A percentile compares a stretch with the other conserved stretches of the same genome.
Conservation (phyloP, 1,139 yeast genomes). For the Blastobotrys ciferrii region DNA sequence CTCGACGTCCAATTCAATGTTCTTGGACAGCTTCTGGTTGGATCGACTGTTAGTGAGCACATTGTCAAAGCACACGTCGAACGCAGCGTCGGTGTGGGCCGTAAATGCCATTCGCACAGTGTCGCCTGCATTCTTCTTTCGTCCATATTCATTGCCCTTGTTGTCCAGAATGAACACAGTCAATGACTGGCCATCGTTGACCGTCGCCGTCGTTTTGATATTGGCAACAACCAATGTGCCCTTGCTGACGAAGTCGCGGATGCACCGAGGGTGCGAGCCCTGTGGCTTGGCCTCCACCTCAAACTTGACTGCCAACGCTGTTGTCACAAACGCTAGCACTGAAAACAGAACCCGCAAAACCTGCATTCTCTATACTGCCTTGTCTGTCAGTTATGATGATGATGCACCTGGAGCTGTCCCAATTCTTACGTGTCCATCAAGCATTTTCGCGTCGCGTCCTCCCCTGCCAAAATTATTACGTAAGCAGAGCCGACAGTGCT, state of each 20-base stretch:
- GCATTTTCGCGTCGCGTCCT: not conserved
- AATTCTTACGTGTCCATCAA: not conserved
- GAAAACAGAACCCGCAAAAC: conserved; percentile 16
- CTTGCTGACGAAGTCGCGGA: conserved; percentile 83
- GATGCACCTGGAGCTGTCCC: not conserved
- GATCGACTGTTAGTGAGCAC: conserved; percentile 38
- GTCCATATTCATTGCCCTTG: conserved; percentile 41
- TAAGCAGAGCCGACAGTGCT: too few relatives aligned
- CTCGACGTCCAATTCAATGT: conserved; percentile 86
- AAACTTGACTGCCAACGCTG: conserved; percentile 36
- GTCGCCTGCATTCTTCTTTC: conserved; percentile 51
- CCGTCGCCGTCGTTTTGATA: conserved; percentile 65
- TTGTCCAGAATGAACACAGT: conserved; percentile 35
- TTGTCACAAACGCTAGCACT: conserved; percentile 22
- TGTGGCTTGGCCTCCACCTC: conserved; percentile 34
- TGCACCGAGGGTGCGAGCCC: conserved; percentile 54
- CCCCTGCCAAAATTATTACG: too few relatives aligned
- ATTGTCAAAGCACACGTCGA: conserved; percentile 90
- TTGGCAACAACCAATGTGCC: conserved; percentile 81
- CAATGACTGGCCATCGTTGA: conserved; percentile 83
- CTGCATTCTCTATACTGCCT: conserved; percentile 4
- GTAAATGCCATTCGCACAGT: conserved; percentile 74
- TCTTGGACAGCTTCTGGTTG: conserved; percentile 36
- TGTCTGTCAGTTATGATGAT: too few relatives aligned
- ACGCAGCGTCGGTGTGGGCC: conserved; percentile 75